Percentiles rank a stretch among this genome's conserved stretches.
Evolutionary conservation across 257 asterid genomes (phyloP).

Genomic region (Penstemon newberryi): DNA sequence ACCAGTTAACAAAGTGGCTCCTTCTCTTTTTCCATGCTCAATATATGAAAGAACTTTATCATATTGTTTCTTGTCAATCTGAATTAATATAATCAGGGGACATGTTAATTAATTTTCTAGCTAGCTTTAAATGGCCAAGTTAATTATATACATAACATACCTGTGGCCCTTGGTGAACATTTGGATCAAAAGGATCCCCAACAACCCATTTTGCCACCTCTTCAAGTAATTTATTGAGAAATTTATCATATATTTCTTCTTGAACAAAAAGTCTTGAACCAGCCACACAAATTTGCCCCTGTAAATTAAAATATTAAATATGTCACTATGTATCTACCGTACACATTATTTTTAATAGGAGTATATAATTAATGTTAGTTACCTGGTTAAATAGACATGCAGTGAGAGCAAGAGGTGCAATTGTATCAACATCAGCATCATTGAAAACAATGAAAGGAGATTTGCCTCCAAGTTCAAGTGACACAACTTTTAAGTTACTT

Average conservation of each 20-base stretch:
- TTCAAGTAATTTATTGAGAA: conserved; percentile 46
- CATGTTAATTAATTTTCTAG: too few species aligned
- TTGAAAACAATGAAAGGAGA: conserved; percentile 67
- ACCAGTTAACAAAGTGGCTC: conserved; percentile 62
- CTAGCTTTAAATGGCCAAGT: too few species aligned
- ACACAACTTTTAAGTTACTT: conserved; percentile 68
- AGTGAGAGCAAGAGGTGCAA: conserved; percentile 56
- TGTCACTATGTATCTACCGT: not conserved
- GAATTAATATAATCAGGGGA: not conserved
- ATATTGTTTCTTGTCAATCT: conserved; percentile 63
- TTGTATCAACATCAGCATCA: conserved; percentile 62
- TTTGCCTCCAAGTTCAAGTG: conserved; percentile 75
- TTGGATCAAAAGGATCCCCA: conserved; percentile 82
- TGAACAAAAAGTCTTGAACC: conserved; percentile 67
- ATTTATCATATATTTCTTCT: conserved; percentile 60
- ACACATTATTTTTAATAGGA: too few species aligned
- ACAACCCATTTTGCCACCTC: conserved; percentile 55
- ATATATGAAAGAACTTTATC: conserved; percentile 56
- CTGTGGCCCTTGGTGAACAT: conserved; percentile 69
- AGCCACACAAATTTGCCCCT: conserved; percentile 84
- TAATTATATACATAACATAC: conserved; percentile 24
- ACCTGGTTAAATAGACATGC: conserved; percentile 65
- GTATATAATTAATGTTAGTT: not conserved
- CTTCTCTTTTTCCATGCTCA: conserved; percentile 60
- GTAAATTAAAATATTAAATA: not conserved